Base-by-base conservation (phyloP, 208 protist species). In the Acanthamoeba quina region DNA sequence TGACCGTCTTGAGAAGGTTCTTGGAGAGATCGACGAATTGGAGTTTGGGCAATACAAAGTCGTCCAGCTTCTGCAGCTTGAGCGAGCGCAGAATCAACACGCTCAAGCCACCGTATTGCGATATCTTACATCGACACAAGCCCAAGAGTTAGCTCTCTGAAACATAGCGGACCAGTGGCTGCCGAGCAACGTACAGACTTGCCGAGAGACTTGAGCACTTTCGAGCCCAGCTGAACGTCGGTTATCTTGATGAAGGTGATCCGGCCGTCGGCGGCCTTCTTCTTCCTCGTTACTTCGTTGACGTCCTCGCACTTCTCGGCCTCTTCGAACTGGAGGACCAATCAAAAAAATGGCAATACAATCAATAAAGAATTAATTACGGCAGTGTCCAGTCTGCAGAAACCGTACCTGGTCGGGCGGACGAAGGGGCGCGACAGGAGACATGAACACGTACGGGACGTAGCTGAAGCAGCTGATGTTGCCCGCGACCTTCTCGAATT, bases 271-370 rank as follows among this genome's bases (percentile, higher is more conserved):
- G 80, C 49, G 49, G 31, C 54, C 31, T 91, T 91, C 85, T 91
- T 91, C 85, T 91, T 91, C 21, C 41, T 56, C 21, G 26, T 76
- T 15, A 91, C n/a, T 31, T 68, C 85, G 5, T 29, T 31, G 17
- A 91, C 21, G n/a, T 91, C 85, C n/a, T 91, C 60, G n/a, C 56
- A 91, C 37, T 91, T 91, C 26, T 91, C 85, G 26, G 62, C 37
- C 6, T 91, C 85, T 19, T 29, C 41, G 1, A 91, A 74, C 85
- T 91, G 60, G 9, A 90, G 83, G 68, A 90, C 60, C 26, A 41
- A 31, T 62, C 15, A 85, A 34, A 10, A 37, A 58, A 54, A 24
- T 21, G 52, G 4, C 60, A 89, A 44, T 49, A 13, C 37, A 29
- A 64, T 19, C 37, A 62, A 66, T 29, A 21, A 89, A 17, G 37